A percentile compares a stretch with the other conserved stretches of the same genome.
These are phyloP conservation scores for Citrus mangshanensis DNA, from an alignment of 345 rosid genomes.

Conservation along the genomic window DNA sequence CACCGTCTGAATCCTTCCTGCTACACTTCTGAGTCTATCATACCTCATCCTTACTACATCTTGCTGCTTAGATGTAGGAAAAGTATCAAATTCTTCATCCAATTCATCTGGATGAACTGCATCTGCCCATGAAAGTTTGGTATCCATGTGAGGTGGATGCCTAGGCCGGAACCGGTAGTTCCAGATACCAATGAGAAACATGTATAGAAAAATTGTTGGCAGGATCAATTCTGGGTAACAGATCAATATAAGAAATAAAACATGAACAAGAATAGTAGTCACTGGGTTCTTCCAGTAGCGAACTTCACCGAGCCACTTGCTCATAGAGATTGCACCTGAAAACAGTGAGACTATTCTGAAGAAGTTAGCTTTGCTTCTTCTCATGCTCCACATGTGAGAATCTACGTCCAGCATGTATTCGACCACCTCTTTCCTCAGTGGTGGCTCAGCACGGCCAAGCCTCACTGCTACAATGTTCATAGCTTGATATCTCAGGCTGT, in stretches of 20 bases:
- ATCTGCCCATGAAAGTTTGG: conserved; percentile 83
- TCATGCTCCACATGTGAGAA: conserved; percentile 94
- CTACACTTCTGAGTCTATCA: conserved; percentile 75
- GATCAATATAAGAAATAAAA: conserved; percentile 64
- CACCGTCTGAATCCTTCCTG: conserved; percentile 78
- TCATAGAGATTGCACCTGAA: conserved; percentile 57
- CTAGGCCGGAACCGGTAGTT: conserved; percentile 63
- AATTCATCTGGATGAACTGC: conserved; percentile 74
- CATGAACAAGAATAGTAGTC: conserved; percentile 64
- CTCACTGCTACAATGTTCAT: conserved; percentile 73
- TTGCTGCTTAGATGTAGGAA: conserved; percentile 63
- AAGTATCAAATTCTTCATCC: conserved; percentile 80
- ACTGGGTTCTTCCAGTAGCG: conserved; percentile 76
- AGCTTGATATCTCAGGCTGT: conserved; percentile 72
- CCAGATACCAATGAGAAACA: conserved; percentile 84
- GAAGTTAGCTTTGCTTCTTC: conserved; percentile 90
- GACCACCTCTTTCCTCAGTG: conserved; percentile 75
- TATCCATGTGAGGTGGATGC: conserved; percentile 81
- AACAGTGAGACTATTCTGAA: conserved; percentile 74
- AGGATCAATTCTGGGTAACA: conserved; percentile 84
- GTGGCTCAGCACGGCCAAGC: conserved; percentile 79
- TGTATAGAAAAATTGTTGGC: conserved; percentile 71
- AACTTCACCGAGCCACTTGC: conserved; percentile 73
- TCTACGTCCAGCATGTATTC: conserved; percentile 95
- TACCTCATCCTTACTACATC: conserved; percentile 83